Evolutionary conservation across 1,284 basidiomycete species (phyloP), one percentile per base, ranked within the genome.

Genomic region (Garcileccinum viscosum): DNA sequence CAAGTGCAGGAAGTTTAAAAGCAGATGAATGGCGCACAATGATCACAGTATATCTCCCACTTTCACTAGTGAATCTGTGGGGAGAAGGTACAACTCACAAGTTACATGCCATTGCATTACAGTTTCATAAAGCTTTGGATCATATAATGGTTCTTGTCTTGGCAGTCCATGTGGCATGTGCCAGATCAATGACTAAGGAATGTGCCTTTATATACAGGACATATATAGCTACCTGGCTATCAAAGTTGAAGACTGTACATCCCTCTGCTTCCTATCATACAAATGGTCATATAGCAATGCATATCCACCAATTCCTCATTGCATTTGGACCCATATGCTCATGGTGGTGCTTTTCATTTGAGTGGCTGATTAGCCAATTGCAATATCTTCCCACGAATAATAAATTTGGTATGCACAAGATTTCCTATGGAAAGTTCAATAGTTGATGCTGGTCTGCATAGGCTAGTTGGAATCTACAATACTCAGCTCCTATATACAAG

Each of bases 311-410:
- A 17, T 69, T 63, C 27, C 53, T 70, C 3, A 17, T 50, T 1
- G 24, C 30, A 0, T 70, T 69, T 63, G 60, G 67, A 1, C 69
- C 44, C 11, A 53, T 69, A 7, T 1, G 17, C 5, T 70, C 63
- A 8, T 70, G 68, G 64, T 70, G 68, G 68, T 66, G 68, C 59
- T 70, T 70, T 17, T 58, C 58, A 24, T 70, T 70, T 32, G 62
- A 73, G 30, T 5, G 11, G 3, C 63, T 73, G 17, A 73, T 73
- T 35, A 44, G 67, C 5, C 65, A 71, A 27, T 24, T 73, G 17
- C 72, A 73, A 37, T 5, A 5, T 7, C 53, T 73, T 5, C 69
- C 63, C 8, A 73, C 14, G 1, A 73, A 73, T 11, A 32, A 67
- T 30, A 67, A 67, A 40, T 72, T 72, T 66, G 65, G 68, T 72